Percentiles rank a stretch among this genome's conserved stretches.
These are phyloP conservation scores for Globisporangium barbulae DNA, from an alignment of 352 stramenopile genomes.

Conservation along the genomic window DNA sequence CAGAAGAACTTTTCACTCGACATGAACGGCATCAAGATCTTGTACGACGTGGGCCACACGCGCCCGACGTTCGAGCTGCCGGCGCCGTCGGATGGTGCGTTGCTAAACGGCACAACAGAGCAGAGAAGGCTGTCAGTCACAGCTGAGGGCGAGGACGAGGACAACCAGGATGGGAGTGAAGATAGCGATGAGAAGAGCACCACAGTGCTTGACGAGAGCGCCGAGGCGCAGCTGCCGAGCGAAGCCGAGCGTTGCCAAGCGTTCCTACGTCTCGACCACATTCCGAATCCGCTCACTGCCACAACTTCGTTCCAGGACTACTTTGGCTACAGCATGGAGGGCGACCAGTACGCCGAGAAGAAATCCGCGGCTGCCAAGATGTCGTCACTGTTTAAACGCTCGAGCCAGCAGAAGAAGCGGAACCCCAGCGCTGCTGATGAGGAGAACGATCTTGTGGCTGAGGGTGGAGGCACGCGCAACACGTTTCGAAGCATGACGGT, in stretches of 20 bases:
- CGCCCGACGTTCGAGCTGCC: constrained; percentile 22
- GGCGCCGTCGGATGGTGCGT: constrained; percentile 7
- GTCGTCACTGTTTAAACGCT: constrained; percentile 47
- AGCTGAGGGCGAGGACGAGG: constrained; percentile 13
- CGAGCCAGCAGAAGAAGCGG: constrained; percentile 26
- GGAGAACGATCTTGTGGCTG: constrained; percentile 9
- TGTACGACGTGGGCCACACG: constrained; percentile 51
- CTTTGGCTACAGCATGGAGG: constrained; percentile 24
- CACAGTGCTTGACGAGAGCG: not conserved
- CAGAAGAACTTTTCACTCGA: constrained; percentile 65
- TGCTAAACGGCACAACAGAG: not conserved
- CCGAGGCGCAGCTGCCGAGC: constrained; percentile 16
- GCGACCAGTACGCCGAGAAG: not conserved
- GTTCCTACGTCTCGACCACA: constrained; percentile 51
- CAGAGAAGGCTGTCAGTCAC: not conserved
- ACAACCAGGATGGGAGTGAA: not conserved
- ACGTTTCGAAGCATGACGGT: constrained; percentile 66
- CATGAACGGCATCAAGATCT: constrained; percentile 56
- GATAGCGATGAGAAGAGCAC: not conserved
- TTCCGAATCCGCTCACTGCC: constrained; percentile 66
- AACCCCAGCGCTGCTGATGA: constrained; percentile 12
- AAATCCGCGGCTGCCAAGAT: constrained; percentile 32
- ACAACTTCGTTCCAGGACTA: constrained; percentile 73
- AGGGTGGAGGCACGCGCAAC: constrained; percentile 28
- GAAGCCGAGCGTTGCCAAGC: constrained; percentile 51